Evolutionary conservation across 208 protist genomes (phyloP).

Genomic region (Willaertia magna): DNA sequence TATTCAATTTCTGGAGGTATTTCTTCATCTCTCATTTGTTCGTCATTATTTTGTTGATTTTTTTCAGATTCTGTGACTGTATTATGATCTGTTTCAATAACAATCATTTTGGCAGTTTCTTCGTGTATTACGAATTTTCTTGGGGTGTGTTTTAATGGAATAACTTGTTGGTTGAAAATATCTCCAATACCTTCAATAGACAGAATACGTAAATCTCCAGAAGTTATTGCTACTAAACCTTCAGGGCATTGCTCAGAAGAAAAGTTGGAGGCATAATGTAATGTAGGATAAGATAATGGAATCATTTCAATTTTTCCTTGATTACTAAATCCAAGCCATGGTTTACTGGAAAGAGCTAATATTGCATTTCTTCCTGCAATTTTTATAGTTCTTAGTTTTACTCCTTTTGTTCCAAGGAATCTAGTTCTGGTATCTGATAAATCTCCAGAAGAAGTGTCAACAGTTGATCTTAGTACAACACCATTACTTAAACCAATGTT

Average conservation of each 20-base stretch:
- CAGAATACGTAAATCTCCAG: slow-evolving; percentile 44
- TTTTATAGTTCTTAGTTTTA: slow-evolving; percentile 36
- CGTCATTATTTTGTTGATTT: neutral
- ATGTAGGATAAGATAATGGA: slow-evolving; percentile 51
- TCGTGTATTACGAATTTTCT: slow-evolving; percentile 46
- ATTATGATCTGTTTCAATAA: slow-evolving; percentile 60
- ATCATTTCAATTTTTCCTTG: slow-evolving; percentile 33
- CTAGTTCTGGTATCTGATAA: slow-evolving; percentile 49
- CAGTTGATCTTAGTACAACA: slow-evolving; percentile 43
- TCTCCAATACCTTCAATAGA: slow-evolving; percentile 39
- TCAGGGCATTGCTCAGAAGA: slow-evolving; percentile 59
- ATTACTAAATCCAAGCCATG: slow-evolving; percentile 57
- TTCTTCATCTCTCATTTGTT: neutral
- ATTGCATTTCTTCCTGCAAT: slow-evolving; percentile 29
- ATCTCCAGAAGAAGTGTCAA: slow-evolving; percentile 50
- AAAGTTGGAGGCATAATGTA: slow-evolving; percentile 54
- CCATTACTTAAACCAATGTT: slow-evolving; percentile 64
- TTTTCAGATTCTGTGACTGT: slow-evolving; percentile 3
- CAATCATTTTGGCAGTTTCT: slow-evolving; percentile 33
- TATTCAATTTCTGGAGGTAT: slow-evolving; percentile 4
- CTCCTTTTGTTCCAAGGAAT: slow-evolving; percentile 30
- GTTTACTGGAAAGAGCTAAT: slow-evolving; percentile 55
- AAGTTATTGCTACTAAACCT: slow-evolving; percentile 43
- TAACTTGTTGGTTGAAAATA: slow-evolving; percentile 47
- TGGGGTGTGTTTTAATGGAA: slow-evolving; percentile 56